These are phyloP conservation scores for Eragrostis curvula DNA, from an alignment of 176 grass and related monocot species.

Conservation along the genomic window DNA sequence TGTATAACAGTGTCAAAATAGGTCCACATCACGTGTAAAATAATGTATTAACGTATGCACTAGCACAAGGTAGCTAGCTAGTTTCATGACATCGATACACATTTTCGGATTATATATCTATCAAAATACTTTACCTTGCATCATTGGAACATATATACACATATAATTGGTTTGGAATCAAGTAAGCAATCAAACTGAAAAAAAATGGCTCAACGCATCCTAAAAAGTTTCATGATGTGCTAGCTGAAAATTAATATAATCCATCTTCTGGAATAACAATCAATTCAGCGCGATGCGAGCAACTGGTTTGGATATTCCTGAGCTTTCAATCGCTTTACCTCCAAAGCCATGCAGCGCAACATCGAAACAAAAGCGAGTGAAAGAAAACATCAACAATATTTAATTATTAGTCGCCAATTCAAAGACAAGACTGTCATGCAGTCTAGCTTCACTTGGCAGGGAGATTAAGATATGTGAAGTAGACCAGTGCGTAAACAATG, in stretches of 20 bases:
- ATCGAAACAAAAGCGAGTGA: conserved; percentile 30
- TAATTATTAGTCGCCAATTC: conserved; percentile 4
- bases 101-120: neutral
- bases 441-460: conserved; percentile 7
- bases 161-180: neutral
- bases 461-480: conserved; percentile 38
- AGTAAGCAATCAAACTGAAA: neutral
- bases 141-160: neutral
- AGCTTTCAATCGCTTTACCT: conserved; percentile 79
- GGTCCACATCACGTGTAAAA: neutral
- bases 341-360: conserved; percentile 44
- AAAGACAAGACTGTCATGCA: conserved; percentile 29
- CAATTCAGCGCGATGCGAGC: conserved; percentile 34
- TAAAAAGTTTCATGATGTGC: conserved; percentile 1
- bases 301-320: conserved; percentile 64
- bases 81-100: neutral
- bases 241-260: conserved; percentile 36
- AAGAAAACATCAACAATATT: conserved; percentile 18
- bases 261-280: conserved; percentile 34
- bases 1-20: conserved; percentile 7
- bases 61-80: neutral
- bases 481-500: conserved; percentile 45
- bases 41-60: neutral
- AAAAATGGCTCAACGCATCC: neutral
- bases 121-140: conserved; percentile 3